A percentile compares a stretch with the other conserved stretches of the same genome.
These are phyloP conservation scores for Asclepias syriaca DNA, from an alignment of 257 asterid species.

Conservation along the genomic window DNA sequence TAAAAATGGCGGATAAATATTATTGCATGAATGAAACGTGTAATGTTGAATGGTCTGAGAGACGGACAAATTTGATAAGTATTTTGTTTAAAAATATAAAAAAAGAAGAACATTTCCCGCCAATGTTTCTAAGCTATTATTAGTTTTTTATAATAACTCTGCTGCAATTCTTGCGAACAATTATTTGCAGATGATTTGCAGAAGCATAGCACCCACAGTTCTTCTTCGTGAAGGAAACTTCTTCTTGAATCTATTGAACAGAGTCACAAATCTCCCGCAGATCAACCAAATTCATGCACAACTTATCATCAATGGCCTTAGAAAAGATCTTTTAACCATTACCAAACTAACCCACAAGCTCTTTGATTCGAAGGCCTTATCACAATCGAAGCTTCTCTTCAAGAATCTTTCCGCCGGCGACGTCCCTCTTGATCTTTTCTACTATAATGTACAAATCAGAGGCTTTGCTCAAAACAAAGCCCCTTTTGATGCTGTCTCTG, in stretches of 20 bases:
- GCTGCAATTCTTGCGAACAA: not conserved
- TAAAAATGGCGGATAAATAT: no score
- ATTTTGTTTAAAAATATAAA: no score
- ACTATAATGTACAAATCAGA: conserved; percentile 70
- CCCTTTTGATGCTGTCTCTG: conserved; percentile 45
- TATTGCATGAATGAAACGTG: no score
- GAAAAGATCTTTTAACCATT: conserved; percentile 37
- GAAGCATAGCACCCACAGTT: conserved; percentile 29
- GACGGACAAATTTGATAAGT: no score
- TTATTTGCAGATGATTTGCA: conserved; percentile 39
- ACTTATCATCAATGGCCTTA: conserved; percentile 45
- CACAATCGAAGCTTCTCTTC: conserved; percentile 62
- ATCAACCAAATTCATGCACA: conserved; percentile 69
- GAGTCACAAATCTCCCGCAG: conserved; percentile 37
- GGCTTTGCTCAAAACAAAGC: conserved; percentile 43
- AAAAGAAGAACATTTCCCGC: not conserved
- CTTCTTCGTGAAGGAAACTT: conserved; percentile 39
- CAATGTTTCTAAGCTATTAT: not conserved
- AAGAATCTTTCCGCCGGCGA: conserved; percentile 14
- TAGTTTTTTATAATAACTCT: no score
- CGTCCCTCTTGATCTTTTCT: conserved; percentile 63
- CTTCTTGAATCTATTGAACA: conserved; percentile 47
- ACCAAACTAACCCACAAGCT: conserved; percentile 69
- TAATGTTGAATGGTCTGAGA: no score
- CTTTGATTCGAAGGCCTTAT: conserved; percentile 46